These are phyloP conservation scores for Cladorrhinum sp. DNA, from an alignment of 2,329 filamentous ascomycete genomes.

Conservation along the genomic window DNA sequence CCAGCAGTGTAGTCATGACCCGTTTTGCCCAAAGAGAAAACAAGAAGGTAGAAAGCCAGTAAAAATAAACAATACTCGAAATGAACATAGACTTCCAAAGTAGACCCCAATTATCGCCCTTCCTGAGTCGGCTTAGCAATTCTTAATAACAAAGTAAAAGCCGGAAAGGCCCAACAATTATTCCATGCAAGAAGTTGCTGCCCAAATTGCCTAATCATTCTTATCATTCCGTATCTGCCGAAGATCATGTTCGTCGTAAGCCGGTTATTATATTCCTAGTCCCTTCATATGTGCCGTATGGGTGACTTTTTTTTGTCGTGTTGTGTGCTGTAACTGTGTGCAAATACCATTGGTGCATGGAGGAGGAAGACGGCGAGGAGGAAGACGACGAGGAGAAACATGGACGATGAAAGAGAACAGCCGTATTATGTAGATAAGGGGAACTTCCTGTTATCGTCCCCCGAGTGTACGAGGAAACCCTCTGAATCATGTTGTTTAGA, in stretches of 20 bases:
- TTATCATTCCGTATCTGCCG: neutral
- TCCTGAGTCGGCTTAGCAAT: neutral
- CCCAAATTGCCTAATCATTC: neutral
- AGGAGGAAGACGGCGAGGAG: neutral
- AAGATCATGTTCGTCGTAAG: neutral
- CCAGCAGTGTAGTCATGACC: neutral
- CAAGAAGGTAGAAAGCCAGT: neutral
- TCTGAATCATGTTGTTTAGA: neutral
- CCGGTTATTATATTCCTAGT: neutral
- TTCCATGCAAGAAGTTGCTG: neutral
- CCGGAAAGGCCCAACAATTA: neutral
- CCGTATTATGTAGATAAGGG: neutral
- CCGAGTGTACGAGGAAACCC: neutral
- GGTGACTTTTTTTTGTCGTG: neutral
- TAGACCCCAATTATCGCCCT: no score
- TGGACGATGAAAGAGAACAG: neutral
- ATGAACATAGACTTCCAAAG: no score
- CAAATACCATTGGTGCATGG: neutral
- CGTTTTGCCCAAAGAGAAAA: neutral
- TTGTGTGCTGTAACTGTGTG: neutral
- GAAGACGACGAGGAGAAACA: neutral
- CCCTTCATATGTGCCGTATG: neutral
- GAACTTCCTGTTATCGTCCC: neutral
- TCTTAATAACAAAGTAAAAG: neutral
- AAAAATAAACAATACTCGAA: neutral